Base-by-base conservation (phyloP, 495 filamentous ascomycete species). In the Talaromyces adpressus region DNA sequence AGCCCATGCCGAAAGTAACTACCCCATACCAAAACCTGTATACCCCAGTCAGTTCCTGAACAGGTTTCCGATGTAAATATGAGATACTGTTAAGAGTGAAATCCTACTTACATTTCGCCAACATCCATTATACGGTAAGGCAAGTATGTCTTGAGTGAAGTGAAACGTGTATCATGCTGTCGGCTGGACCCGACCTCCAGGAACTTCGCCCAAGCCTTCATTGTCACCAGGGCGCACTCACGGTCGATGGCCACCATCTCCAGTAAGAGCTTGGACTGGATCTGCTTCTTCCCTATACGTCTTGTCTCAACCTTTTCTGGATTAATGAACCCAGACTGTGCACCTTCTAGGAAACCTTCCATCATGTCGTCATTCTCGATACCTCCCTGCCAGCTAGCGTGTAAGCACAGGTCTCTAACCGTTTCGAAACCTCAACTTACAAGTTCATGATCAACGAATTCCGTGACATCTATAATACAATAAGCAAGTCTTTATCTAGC, bases 1-100 rank as follows among this genome's bases (percentile, higher is more conserved):
- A n/a, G 11, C 45, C 70, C 67, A 69, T 70, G 45, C 61, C 69
- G 52, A 72, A 72, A 12, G 69, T 71, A 6, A 72, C 53, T 7
- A 66, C 32, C 4, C 66, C 67, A 47, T 57, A 65, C 70, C 70
- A 72, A 45, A 72, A 64, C 62, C 62, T 69, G 61, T 62, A 16
- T 7, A 6, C 36, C 16, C 36, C 16, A 7, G 36, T 41, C 36
- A 41, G 36, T 41, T 16, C 36, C 16, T 41, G 36, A 41, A 41
- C 16, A 16, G 16, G 36, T 41, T 41, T 41, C 36, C 16, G 36
- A 16, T 41, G 36, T 41, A 49, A 16, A 16, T 49, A 4, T 49
- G 5, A 20, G 18, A 49, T 20, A 5, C 45, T 3, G 12, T 5
- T 49, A 16, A 4, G 5, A 49, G 3, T 4, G 45, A 20, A 5